Evolutionary conservation across 2,329 filamentous ascomycete genomes (phyloP).

Genomic region (Cordyceps militaris): DNA sequence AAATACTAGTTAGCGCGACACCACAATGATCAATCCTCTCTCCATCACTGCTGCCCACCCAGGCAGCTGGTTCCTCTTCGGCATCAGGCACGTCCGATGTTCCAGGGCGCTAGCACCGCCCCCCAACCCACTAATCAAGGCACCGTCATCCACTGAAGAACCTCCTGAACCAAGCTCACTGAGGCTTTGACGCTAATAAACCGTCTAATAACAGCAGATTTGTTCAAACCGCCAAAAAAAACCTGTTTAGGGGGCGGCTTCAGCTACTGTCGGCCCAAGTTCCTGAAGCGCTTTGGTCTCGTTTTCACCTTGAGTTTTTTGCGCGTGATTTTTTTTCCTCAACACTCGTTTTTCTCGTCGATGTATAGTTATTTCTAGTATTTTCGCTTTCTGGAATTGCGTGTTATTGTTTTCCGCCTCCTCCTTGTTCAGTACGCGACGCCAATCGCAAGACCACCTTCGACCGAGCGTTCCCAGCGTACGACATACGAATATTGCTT

Average conservation of each 20-base stretch:
- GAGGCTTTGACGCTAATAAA: too few relatives aligned
- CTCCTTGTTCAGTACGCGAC: not conserved
- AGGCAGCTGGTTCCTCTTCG: not conserved
- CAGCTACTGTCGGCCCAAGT: not conserved
- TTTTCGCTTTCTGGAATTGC: not conserved
- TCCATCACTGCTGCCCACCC: not conserved
- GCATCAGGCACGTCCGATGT: not conserved
- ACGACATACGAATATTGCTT: not conserved
- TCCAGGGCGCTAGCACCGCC: not conserved
- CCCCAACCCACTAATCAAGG: not conserved
- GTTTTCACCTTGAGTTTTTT: not conserved
- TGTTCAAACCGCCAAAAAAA: not conserved
- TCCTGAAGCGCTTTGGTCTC: not conserved
- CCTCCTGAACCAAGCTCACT: too few relatives aligned
- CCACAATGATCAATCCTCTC: too few relatives aligned
- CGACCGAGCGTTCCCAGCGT: not conserved
- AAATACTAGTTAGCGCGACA: too few relatives aligned
- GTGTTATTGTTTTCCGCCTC: not conserved
- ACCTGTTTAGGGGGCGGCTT: not conserved
- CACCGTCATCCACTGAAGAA: not conserved
- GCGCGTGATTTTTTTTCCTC: not conserved
- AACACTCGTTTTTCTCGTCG: not conserved
- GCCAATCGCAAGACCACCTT: not conserved
- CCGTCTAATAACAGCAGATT: conserved; percentile 1
- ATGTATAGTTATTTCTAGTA: not conserved